Conservation (phyloP, 2,329 filamentous ascomycete genomes). For the Botryosphaeria dothidea region DNA sequence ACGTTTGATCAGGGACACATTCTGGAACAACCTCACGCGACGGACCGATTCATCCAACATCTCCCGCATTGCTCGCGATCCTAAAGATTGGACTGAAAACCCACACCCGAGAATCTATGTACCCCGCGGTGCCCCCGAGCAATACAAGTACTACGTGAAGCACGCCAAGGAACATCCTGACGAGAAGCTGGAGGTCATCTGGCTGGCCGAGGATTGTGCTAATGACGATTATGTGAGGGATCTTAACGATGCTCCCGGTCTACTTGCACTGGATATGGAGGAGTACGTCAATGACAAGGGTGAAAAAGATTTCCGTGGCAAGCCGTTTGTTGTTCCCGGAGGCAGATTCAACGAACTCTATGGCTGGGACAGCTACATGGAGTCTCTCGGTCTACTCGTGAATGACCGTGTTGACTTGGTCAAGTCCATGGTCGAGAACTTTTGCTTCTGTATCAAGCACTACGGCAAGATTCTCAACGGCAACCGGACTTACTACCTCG, state of each 20-base stretch:
- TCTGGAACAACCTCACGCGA: constrained; percentile 89
- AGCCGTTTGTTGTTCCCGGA: constrained; percentile 96
- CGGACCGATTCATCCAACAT: constrained; percentile 88
- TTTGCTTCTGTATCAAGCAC: constrained; percentile 97
- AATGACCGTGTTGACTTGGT: constrained; percentile 84
- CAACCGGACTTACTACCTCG: constrained; percentile 93
- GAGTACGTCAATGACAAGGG: constrained; percentile 67
- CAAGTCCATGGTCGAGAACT: constrained; percentile 93
- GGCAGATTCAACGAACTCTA: constrained; percentile 98
- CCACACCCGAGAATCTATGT: constrained; percentile 91
- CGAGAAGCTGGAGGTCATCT: constrained; percentile 81
- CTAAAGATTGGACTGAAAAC: constrained; percentile 93
- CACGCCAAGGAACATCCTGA: constrained; percentile 79
- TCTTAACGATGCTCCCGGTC: constrained; percentile 83
- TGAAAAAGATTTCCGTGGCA: constrained; percentile 70
- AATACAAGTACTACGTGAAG: constrained; percentile 83
- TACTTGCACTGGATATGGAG: constrained; percentile 88
- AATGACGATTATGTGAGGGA: constrained; percentile 79
- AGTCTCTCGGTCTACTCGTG: constrained; percentile 82
- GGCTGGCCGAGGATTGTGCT: constrained; percentile 70
- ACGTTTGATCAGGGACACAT: constrained; percentile 82
- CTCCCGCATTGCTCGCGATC: constrained; percentile 80
- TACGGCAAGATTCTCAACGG: constrained; percentile 99
- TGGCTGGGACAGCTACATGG: constrained; percentile 99
- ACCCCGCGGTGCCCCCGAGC: constrained; percentile 78